Conservation (phyloP, 2,329 filamentous ascomycete genomes). For the Penicillium sp. region DNA sequence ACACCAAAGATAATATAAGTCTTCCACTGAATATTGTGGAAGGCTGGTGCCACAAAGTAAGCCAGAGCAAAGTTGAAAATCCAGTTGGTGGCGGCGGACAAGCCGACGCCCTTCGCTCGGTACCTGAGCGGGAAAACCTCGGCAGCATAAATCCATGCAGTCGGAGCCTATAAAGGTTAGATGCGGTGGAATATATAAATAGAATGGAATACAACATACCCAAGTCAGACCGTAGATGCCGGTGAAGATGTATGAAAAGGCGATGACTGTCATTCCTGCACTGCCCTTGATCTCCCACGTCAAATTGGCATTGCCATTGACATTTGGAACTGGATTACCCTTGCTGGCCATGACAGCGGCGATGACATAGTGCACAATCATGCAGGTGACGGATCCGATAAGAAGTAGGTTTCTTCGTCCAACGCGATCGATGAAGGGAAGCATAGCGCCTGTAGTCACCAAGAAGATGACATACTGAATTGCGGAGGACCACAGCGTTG, state of each 20-base stretch:
- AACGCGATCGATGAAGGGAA: slow-evolving; percentile 51
- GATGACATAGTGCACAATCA: slow-evolving; percentile 52
- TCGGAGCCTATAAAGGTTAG: slow-evolving; percentile 42
- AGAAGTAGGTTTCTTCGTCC: slow-evolving; percentile 51
- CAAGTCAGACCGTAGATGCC: slow-evolving; percentile 37
- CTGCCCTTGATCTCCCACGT: slow-evolving; percentile 49
- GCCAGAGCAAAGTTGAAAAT: slow-evolving; percentile 56
- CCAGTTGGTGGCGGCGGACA: slow-evolving; percentile 62
- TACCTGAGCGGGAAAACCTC: slow-evolving; percentile 64
- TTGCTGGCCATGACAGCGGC: slow-evolving; percentile 52
- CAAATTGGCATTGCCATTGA: slow-evolving; percentile 48
- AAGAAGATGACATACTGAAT: slow-evolving; percentile 59
- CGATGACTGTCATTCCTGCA: slow-evolving; percentile 59
- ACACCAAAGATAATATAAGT: slow-evolving; percentile 75
- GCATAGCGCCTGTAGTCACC: slow-evolving; percentile 50
- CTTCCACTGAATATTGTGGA: slow-evolving; percentile 57
- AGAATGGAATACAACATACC: slow-evolving; percentile 36
- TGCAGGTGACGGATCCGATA: slow-evolving; percentile 47
- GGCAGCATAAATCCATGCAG: slow-evolving; percentile 58
- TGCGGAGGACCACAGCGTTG: slow-evolving; percentile 52
- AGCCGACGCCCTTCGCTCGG: slow-evolving; percentile 62
- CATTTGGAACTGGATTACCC: slow-evolving; percentile 45
- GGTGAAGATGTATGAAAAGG: slow-evolving; percentile 58
- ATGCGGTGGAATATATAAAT: neutral
- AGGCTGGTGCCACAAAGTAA: slow-evolving; percentile 58